A percentile compares a stretch with the other conserved stretches of the same genome.
These are phyloP conservation scores for Stagonosporopsis tanaceti DNA, from an alignment of 2,329 filamentous ascomycete species.

Conservation along the genomic window DNA sequence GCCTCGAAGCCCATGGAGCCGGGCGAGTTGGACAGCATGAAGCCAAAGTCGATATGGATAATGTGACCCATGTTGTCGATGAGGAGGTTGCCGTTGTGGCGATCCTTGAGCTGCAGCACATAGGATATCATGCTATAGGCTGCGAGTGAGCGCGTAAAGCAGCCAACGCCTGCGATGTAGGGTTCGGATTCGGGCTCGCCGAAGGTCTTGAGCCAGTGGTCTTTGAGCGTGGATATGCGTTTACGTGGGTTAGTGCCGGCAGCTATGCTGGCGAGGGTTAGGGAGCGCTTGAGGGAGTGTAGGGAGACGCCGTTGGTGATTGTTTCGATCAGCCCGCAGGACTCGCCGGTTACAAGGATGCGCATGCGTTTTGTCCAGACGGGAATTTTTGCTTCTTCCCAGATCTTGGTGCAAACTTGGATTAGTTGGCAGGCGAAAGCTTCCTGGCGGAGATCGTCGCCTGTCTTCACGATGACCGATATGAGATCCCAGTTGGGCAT, in stretches of 20 bases:
- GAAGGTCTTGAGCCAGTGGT: constrained; percentile 83
- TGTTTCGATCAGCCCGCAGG: constrained; percentile 83
- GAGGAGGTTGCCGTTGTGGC: constrained; percentile 86
- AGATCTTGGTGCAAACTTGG: constrained; percentile 81
- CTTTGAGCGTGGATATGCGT: constrained; percentile 79
- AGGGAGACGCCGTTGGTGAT: constrained; percentile 90
- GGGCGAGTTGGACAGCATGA: constrained; percentile 87
- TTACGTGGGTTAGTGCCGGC: constrained; percentile 75
- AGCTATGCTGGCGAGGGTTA: constrained; percentile 78
- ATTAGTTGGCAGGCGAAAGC: constrained; percentile 89
- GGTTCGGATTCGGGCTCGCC: constrained; percentile 73
- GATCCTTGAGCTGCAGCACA: constrained; percentile 82
- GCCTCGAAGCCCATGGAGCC: constrained; percentile 86
- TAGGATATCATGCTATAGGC: constrained; percentile 88
- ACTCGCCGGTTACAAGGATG: constrained; percentile 84
- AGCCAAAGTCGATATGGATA: constrained; percentile 88
- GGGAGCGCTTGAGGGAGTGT: constrained; percentile 81
- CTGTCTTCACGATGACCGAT: constrained; percentile 88
- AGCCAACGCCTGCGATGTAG: constrained; percentile 75
- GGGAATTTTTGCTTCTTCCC: constrained; percentile 74
- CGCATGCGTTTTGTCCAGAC: constrained; percentile 93
- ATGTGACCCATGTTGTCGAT: constrained; percentile 88
- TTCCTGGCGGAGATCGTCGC: constrained; percentile 82
- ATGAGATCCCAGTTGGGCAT: constrained; percentile 91
- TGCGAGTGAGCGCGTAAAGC: constrained; percentile 81